Evolutionary conservation across 2,329 filamentous ascomycete species (phyloP).

Genomic region (Truncatella angustata): DNA sequence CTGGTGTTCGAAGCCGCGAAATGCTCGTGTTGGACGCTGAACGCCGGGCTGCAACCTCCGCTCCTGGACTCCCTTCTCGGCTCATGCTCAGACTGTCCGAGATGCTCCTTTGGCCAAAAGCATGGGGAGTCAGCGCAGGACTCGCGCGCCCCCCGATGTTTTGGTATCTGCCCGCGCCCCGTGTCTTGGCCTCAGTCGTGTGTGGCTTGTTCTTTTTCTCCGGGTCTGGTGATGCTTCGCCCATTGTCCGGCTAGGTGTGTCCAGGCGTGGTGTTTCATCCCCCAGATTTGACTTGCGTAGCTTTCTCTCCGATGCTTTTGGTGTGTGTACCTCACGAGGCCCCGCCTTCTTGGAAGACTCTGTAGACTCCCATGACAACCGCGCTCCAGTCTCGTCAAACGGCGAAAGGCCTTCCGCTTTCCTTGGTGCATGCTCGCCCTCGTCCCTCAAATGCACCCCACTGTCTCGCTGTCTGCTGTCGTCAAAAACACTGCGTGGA

Average conservation of each 20-base stretch:
- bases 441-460: conserved; percentile 54
- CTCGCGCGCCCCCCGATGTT: conserved; percentile 17
- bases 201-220: conserved; percentile 9
- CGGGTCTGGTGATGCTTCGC: conserved; percentile 12
- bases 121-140: conserved; percentile 16
- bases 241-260: conserved; percentile 6
- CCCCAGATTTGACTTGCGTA: conserved; percentile 21
- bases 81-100: conserved; percentile 33
- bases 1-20: conserved; percentile 50
- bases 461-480: conserved; percentile 47
- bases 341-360: conserved; percentile 43
- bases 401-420: conserved; percentile 17
- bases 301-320: conserved; percentile 26
- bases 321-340: conserved; percentile 35
- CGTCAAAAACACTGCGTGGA: conserved; percentile 30
- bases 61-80: conserved; percentile 19
- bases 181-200: conserved; percentile 17
- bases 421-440: conserved; percentile 30
- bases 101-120: conserved; percentile 30
- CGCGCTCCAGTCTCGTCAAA: conserved; percentile 25
- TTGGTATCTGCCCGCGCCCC: conserved; percentile 17
- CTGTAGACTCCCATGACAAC: conserved; percentile 36
- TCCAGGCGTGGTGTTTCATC: conserved; percentile 23
- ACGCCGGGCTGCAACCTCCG: conserved; percentile 30
- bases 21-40: conserved; percentile 55